Evolutionary conservation across 2,329 filamentous ascomycete species (phyloP).

Genomic region (Phialophora tarda): DNA sequence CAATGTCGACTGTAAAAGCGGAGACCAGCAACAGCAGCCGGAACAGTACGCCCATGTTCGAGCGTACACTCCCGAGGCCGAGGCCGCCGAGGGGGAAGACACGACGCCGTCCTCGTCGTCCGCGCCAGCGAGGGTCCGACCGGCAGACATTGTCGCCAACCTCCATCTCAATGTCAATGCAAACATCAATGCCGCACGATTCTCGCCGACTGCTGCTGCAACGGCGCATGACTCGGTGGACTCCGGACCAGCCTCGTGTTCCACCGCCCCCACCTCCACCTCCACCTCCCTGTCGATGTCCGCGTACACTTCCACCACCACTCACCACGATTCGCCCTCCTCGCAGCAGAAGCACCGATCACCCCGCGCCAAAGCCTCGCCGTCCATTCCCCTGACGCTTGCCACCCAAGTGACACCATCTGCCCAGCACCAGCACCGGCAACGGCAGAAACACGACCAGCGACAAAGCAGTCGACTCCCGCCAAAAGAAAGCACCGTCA

Average conservation of each 20-base stretch:
- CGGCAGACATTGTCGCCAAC: slow-evolving; percentile 14
- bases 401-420: slow-evolving; percentile 24
- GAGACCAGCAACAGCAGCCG: slow-evolving; percentile 30
- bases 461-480: slow-evolving; percentile 8
- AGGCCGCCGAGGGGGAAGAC: slow-evolving; percentile 25
- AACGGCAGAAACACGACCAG: background rate
- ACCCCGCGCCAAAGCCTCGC: slow-evolving; percentile 20
- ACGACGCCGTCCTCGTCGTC: background rate
- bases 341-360: slow-evolving; percentile 9
- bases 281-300: background rate
- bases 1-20: slow-evolving; percentile 25
- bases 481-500: slow-evolving; percentile 16
- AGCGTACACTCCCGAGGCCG: slow-evolving; percentile 36
- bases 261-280: slow-evolving; percentile 20
- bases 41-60: slow-evolving; percentile 36
- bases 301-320: background rate
- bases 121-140: slow-evolving; percentile 1
- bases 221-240: slow-evolving; percentile 5
- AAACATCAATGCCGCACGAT: background rate
- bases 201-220: background rate
- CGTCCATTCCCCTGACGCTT: slow-evolving; percentile 8
- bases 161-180: background rate
- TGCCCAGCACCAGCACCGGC: background rate
- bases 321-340: slow-evolving; percentile 9
- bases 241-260: slow-evolving; percentile 17